Base-by-base conservation (phyloP, 2,329 filamentous ascomycete genomes). In the Saccharata proteae region DNA sequence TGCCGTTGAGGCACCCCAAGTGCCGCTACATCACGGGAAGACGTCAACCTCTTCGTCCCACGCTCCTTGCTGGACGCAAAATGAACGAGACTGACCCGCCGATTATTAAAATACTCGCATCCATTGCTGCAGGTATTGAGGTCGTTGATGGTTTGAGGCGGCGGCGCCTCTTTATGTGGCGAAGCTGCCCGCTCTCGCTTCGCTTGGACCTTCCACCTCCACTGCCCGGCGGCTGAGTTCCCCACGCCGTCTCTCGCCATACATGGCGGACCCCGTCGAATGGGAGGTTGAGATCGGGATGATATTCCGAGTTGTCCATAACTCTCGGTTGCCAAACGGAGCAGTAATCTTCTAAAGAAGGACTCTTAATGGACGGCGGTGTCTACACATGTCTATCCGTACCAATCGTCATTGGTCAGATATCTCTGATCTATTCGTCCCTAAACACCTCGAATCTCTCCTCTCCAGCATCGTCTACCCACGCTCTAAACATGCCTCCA, bases 401-500 rank as follows among this genome's bases (percentile, higher is more conserved):
- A n/a, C n/a, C n/a, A n/a, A n/a, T n/a, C n/a, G n/a, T n/a, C n/a
- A n/a, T n/a, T n/a, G n/a, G n/a, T n/a, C n/a, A n/a, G n/a, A n/a
- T n/a, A n/a, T n/a, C n/a, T n/a, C n/a, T n/a, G n/a, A n/a, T n/a
- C n/a, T 38, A 29, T 16, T 52, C 48, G 34, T 69, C 64, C 30
- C 65, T 58, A 59, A 74, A 79, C 2, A 78, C 65, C 33, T 69
- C 67, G 47, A 74, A 71, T 15, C 64, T 59, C 12, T 65, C 60
- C 36, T 59, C 58, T 0, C 75, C 78, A 1, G 69, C 48, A 4
- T 75, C 67, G 39, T 81, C 70, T 13, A 80, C 59, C 69, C 79
- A 88, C 1, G 82, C 83, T 13, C 84, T 68, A 48, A 85, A 90
- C 80, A 93, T 86, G 0, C 85, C 85, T 4, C 77, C 80, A 43